phyloP scores from a whole-genome alignment of 2,329 filamentous ascomycete genomes.

The Aureobasidium subglaciale region DNA sequence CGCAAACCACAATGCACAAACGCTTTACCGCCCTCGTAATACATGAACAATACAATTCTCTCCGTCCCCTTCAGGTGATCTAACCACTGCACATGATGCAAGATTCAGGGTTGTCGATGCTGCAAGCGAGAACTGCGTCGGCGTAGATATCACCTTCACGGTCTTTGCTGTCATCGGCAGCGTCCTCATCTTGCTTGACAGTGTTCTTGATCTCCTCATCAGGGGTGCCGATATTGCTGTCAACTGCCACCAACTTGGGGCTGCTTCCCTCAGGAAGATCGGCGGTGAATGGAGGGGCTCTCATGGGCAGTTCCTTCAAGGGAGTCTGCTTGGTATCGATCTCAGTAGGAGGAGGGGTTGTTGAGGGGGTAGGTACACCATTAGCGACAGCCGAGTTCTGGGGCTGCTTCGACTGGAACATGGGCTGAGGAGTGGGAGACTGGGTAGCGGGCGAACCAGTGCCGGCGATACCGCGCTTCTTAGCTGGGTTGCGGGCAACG shows the following conservation, averaged over 20 bases:
- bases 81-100: slow-evolving; percentile 98
- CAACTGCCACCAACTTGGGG: slow-evolving; percentile 68
- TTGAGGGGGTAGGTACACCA: slow-evolving; percentile 61
- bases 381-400: slow-evolving; percentile 40
- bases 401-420: slow-evolving; percentile 54
- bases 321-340: slow-evolving; percentile 40
- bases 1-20: neutral
- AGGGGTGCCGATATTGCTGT: slow-evolving; percentile 50
- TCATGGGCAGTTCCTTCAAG: slow-evolving; percentile 49
- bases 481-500: slow-evolving; percentile 57
- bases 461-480: slow-evolving; percentile 59
- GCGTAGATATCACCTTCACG: slow-evolving; percentile 92
- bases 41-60: neutral
- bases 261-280: slow-evolving; percentile 71
- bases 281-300: slow-evolving; percentile 65
- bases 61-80: too few relatives aligned
- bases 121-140: slow-evolving; percentile 84
- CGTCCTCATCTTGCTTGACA: slow-evolving; percentile 64
- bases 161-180: slow-evolving; percentile 61
- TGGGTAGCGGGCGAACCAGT: slow-evolving; percentile 33
- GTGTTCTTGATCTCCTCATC: slow-evolving; percentile 53
- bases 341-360: slow-evolving; percentile 57
- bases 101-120: slow-evolving; percentile 92
- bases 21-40: slow-evolving; percentile 9
- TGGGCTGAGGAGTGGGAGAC: slow-evolving; percentile 53